phyloP scores from a whole-genome alignment of 164 flowering plant genomes.

The Platanus orientalis region DNA sequence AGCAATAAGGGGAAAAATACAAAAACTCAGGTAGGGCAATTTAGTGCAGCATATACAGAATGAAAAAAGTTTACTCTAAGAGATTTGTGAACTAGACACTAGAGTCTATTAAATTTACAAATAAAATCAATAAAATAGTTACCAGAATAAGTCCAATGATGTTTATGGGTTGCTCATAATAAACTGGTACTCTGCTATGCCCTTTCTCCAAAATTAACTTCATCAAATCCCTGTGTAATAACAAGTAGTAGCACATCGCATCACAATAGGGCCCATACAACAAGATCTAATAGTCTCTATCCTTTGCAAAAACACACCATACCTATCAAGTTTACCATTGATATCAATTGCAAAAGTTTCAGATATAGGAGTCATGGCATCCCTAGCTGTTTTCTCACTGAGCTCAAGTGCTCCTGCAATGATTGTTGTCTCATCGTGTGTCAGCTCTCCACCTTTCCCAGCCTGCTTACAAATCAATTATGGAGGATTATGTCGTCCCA shows the following conservation, averaged over 20 bases:
- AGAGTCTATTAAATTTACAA: too few relatives aligned
- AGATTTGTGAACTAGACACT: too few relatives aligned
- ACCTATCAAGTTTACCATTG: conserved; percentile 59
- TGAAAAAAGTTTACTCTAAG: too few relatives aligned
- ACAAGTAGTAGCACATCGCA: neutral
- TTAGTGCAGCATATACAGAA: too few relatives aligned
- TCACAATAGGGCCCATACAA: neutral
- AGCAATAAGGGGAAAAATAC: too few relatives aligned
- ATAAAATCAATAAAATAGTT: conserved; percentile 1
- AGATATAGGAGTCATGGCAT: conserved; percentile 95
- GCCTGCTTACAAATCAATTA: conserved; percentile 45
- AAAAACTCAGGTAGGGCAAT: too few relatives aligned
- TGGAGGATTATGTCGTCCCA: neutral
- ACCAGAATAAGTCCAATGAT: conserved; percentile 94
- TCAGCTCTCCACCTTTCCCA: conserved; percentile 98
- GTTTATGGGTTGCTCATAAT: conserved; percentile 80
- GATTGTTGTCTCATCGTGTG: conserved; percentile 96
- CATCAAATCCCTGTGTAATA: conserved; percentile 40
- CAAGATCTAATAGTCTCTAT: neutral
- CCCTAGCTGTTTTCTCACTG: conserved; percentile 73
- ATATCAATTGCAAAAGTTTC: conserved; percentile 86
- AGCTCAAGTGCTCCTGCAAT: conserved; percentile 97
- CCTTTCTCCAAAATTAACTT: conserved; percentile 57
- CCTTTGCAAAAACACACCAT: neutral
- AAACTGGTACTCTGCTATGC: conserved; percentile 95